These are phyloP conservation scores for Metschnikowia orientalis DNA, from an alignment of 805 yeast species.

Conservation along the genomic window DNA sequence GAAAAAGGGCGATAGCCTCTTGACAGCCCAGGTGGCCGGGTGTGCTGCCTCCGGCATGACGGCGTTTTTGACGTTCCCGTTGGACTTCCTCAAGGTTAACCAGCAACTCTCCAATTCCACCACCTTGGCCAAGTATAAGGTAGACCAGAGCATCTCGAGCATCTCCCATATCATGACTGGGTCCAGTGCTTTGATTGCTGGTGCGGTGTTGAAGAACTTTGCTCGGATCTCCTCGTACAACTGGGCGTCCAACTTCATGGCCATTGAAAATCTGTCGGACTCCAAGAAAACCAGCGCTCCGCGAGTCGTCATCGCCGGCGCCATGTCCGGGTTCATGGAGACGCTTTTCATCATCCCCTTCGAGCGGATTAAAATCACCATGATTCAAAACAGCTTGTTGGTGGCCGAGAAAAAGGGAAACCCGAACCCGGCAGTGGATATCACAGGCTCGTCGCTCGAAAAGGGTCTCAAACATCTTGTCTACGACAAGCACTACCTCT, in stretches of 20 bases:
- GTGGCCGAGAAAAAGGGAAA: slow-evolving; percentile 20
- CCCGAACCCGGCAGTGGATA: slow-evolving; percentile 21
- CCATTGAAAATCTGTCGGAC: slow-evolving; percentile 40
- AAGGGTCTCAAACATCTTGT: slow-evolving; percentile 23
- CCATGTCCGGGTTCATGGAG: slow-evolving; percentile 78
- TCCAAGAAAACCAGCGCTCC: slow-evolving; percentile 70
- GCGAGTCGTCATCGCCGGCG: slow-evolving; percentile 77
- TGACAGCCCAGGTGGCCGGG: slow-evolving; percentile 59
- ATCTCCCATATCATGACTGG: slow-evolving; percentile 49
- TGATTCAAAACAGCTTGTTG: slow-evolving; percentile 62
- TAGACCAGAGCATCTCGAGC: slow-evolving; percentile 31
- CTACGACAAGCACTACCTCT: slow-evolving; percentile 32
- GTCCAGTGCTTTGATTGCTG: slow-evolving; percentile 69
- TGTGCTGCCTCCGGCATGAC: slow-evolving; percentile 60
- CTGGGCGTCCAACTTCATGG: slow-evolving; percentile 64
- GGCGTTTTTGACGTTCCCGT: slow-evolving; percentile 63
- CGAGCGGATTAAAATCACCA: slow-evolving; percentile 75
- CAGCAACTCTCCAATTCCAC: slow-evolving; percentile 51
- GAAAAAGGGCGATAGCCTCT: slow-evolving; percentile 31
- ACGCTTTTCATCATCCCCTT: slow-evolving; percentile 84
- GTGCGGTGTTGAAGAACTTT: slow-evolving; percentile 68
- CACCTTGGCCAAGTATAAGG: slow-evolving; percentile 31
- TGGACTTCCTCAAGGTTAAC: slow-evolving; percentile 65
- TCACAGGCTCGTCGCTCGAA: slow-evolving; percentile 24
- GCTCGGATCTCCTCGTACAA: slow-evolving; percentile 74